Evolutionary conservation across 2,329 filamentous ascomycete genomes (phyloP), one percentile per base, ranked within the genome.

Genomic region (Clarireedia homoeocarpa): DNA sequence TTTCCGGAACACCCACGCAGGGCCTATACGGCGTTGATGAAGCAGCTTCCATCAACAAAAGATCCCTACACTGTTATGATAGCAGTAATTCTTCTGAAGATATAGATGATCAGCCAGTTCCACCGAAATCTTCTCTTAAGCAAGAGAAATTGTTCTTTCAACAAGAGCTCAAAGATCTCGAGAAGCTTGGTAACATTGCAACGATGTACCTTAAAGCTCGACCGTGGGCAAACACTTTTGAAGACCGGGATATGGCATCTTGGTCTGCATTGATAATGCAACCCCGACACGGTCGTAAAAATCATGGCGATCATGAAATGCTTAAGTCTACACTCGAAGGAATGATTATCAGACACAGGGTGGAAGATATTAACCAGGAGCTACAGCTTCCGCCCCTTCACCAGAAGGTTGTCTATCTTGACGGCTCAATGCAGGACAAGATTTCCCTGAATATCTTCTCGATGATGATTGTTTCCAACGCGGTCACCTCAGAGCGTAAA

Each of bases 1-100:
- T 96, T 0, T 95, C 89, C 1, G 92, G 92, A 55, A 97, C 92
- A 0, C 92, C 92, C 2, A 90, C 91, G 0, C 85, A 85, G 59
- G 89, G 91, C 9, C 74, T 96, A 0, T 89, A 90, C 55, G 90
- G 91, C 0, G 79, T 90, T 0, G 83, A 89, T 59, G 57, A 61
- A n/a, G 53, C 62, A 63, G 36, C 49, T 17, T 45, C 51, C 9
- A 12, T 17, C n/a, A 20, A 14, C 12, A 12, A 12, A 17, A 6
- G 6, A 24, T 27, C 9, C 60, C 59, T 17, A 47, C 59, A n/a
- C 12, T 15, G 23, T 17, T 17, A n/a, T 23, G 10, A 15, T 15
- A 23, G 20, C 15, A 15, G 1, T 12, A 5, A 24, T 10, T 9
- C 9, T 4, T 10, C 17, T 1, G 23, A 40, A 34, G 7, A 14